A percentile compares a stretch with the other conserved stretches of the same genome.
Conservation (phyloP, 2,329 filamentous ascomycete species). For the Aspergillus cejpii region DNA sequence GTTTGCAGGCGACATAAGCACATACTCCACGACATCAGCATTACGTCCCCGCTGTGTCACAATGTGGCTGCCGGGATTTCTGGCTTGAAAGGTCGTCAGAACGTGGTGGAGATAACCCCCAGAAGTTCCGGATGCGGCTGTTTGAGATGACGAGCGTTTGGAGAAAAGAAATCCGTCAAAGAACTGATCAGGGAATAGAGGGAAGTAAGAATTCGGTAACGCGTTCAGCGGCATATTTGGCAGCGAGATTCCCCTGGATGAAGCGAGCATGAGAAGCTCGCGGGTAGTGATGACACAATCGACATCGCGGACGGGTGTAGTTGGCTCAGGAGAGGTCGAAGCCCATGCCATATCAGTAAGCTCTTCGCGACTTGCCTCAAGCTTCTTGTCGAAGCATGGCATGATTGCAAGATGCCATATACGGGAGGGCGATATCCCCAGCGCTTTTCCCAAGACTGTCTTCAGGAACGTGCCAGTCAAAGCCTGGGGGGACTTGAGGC, state of each 20-base stretch:
- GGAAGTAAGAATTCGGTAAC: slow-evolving; percentile 42
- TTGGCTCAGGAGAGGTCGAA: slow-evolving; percentile 30
- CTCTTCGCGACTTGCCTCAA: slow-evolving; percentile 90
- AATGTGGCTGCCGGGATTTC: slow-evolving; percentile 65
- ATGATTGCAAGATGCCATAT: slow-evolving; percentile 96
- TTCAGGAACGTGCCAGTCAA: slow-evolving; percentile 86
- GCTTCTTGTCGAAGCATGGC: slow-evolving; percentile 99
- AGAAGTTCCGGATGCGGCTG: slow-evolving; percentile 64
- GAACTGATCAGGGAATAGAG: slow-evolving; percentile 64
- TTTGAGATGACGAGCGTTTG: slow-evolving; percentile 35
- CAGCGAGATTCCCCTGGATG: slow-evolving; percentile 71
- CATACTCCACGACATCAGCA: slow-evolving; percentile 82
- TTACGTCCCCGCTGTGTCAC: slow-evolving; percentile 72
- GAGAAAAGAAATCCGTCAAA: slow-evolving; percentile 71
- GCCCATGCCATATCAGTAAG: slow-evolving; percentile 74
- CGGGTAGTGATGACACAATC: slow-evolving; percentile 98
- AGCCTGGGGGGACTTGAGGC: slow-evolving; percentile 89
- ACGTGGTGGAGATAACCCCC: slow-evolving; percentile 86
- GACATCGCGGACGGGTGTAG: slow-evolving; percentile 65
- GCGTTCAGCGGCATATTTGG: slow-evolving; percentile 59
- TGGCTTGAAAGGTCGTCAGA: slow-evolving; percentile 64
- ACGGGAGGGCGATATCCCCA: slow-evolving; percentile 65
- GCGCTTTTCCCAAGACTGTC: slow-evolving; percentile 65
- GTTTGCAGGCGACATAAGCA: slow-evolving; percentile 52
- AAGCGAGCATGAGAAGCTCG: slow-evolving; percentile 83